Evolutionary conservation across 352 stramenopile genomes (phyloP).

Genomic region (Hyaloperonospora brassicae): DNA sequence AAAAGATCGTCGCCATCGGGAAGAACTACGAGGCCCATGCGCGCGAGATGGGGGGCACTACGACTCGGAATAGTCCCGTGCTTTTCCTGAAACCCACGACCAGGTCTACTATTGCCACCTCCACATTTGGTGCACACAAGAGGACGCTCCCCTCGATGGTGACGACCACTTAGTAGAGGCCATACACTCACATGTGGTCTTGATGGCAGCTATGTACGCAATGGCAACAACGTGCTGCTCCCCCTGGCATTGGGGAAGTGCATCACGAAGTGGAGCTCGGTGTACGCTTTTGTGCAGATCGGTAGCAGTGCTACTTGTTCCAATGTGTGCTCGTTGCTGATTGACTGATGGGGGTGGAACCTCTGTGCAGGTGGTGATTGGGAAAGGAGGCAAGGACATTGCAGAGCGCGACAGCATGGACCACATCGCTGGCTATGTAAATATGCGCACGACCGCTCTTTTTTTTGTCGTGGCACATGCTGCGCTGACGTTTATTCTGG

Average conservation of each 20-base stretch:
- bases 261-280: slow-evolving; percentile 83
- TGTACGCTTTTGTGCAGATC: slow-evolving; percentile 19
- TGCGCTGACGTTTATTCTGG: background rate
- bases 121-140: too few relatives aligned
- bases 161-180: too few relatives aligned
- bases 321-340: too few relatives aligned
- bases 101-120: slow-evolving; percentile 27
- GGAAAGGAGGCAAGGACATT: slow-evolving; percentile 57
- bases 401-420: slow-evolving; percentile 52
- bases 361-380: slow-evolving; percentile 49
- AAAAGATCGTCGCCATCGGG: slow-evolving; percentile 79
- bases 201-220: slow-evolving; percentile 43
- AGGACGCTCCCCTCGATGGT: too few relatives aligned
- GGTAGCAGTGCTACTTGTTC: too few relatives aligned
- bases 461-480: too few relatives aligned
- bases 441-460: slow-evolving; percentile 1
- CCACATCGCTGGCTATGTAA: slow-evolving; percentile 62
- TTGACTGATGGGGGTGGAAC: too few relatives aligned
- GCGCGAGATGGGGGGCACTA: slow-evolving; percentile 62
- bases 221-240: slow-evolving; percentile 51
- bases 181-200: background rate
- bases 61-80: slow-evolving; percentile 60
- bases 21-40: slow-evolving; percentile 83
- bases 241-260: slow-evolving; percentile 60
- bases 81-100: slow-evolving; percentile 80